Evolutionary conservation across 495 filamentous ascomycete genomes (phyloP).

Genomic region (Hypoxylon cercidicola): DNA sequence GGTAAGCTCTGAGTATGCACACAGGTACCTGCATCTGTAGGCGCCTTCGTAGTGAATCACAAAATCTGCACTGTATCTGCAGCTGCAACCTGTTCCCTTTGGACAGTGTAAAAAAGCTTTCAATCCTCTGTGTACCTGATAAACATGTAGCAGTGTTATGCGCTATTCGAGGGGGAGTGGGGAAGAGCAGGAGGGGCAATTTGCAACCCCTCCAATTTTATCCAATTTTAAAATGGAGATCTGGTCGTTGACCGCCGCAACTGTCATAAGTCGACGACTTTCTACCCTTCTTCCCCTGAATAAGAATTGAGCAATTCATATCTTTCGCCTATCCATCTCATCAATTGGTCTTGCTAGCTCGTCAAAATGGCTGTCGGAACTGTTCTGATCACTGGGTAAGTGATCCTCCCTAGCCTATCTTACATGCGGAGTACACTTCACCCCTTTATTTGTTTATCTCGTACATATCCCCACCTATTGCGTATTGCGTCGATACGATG

Average conservation of each 20-base stretch:
- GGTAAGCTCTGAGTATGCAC: background rate
- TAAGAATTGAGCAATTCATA: background rate
- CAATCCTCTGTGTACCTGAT: no score
- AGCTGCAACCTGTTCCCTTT: no score
- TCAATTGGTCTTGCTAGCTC: slow-evolving; percentile 27
- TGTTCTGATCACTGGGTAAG: slow-evolving; percentile 91
- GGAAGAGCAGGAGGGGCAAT: slow-evolving; percentile 29
- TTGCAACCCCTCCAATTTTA: slow-evolving; percentile 40
- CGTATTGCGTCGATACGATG: no score
- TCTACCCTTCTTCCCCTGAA: slow-evolving; percentile 1
- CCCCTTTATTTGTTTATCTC: background rate
- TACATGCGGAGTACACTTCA: background rate
- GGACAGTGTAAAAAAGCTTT: no score
- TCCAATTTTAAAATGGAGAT: slow-evolving; percentile 43
- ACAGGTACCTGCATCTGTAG: slow-evolving; percentile 5
- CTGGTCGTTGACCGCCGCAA: slow-evolving; percentile 37
- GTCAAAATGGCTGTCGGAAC: slow-evolving; percentile 81
- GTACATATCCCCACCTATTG: background rate
- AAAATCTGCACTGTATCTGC: no score
- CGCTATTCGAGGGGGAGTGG: slow-evolving; percentile 12
- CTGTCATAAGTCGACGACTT: slow-evolving; percentile 25
- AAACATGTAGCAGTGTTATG: background rate
- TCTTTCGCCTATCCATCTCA: slow-evolving; percentile 3
- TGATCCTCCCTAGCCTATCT: slow-evolving; percentile 16
- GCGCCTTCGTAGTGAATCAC: no score